phyloP scores from a whole-genome alignment of 495 filamentous ascomycete species.

The Trichoderma virens region DNA sequence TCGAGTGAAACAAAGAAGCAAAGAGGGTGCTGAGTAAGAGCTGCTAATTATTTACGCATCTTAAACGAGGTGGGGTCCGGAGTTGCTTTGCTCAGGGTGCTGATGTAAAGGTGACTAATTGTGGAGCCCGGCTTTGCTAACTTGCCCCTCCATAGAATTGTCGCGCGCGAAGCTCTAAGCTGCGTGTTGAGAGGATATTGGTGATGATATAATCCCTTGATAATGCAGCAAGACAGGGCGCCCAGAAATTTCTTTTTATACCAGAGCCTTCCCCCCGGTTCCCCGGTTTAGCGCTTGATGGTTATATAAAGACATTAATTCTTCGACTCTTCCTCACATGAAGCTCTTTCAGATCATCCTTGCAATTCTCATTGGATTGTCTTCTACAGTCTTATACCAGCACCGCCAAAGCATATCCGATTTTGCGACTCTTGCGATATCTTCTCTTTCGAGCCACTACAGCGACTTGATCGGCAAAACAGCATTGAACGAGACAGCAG shows the following conservation, averaged over 20 bases:
- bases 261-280: too few relatives aligned
- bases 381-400: slow-evolving; percentile 26
- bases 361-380: slow-evolving; percentile 30
- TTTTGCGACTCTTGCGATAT: not conserved
- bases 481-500: not conserved
- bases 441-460: not conserved
- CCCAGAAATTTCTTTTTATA: slow-evolving; percentile 14
- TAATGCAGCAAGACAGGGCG: not conserved
- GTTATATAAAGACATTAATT: slow-evolving; percentile 14
- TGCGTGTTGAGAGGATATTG: not conserved
- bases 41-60: not conserved
- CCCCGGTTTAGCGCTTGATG: too few relatives aligned
- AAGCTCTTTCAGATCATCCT: slow-evolving; percentile 24
- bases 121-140: not conserved
- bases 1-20: not conserved
- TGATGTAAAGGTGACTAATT: slow-evolving; percentile 14
- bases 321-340: slow-evolving; percentile 18
- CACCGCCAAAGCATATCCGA: slow-evolving; percentile 17
- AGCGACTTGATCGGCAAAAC: not conserved
- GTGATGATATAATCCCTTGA: slow-evolving; percentile 6
- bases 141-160: not conserved
- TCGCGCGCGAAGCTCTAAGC: not conserved
- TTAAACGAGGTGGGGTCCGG: not conserved
- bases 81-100: not conserved
- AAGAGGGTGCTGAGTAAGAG: not conserved